Conservation (phyloP, 1,284 basidiomycete species). For the Moesziomyces parantarcticus region DNA sequence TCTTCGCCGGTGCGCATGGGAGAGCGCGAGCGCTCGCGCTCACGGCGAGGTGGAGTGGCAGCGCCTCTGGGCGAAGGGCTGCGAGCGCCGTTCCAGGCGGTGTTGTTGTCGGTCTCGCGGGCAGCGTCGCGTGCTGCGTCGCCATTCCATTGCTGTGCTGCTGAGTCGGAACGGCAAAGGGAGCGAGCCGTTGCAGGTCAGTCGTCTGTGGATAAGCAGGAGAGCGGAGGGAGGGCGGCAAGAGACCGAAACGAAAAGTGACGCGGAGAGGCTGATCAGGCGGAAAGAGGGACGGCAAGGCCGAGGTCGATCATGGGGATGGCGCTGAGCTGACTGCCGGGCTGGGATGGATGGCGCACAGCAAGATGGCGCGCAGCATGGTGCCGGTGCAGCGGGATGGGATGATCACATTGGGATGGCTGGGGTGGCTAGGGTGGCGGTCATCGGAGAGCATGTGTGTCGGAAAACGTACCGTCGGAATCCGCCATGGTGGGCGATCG, state of each 20-base stretch:
- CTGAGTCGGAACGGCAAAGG: conserved; percentile 34
- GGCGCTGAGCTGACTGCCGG: background rate
- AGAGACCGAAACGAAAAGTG: conserved; percentile 2
- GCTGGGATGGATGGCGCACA: too few species aligned
- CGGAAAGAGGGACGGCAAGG: background rate
- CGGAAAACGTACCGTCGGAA: conserved; percentile 58
- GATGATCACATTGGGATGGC: conserved; percentile 11
- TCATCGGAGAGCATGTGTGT: conserved; percentile 16
- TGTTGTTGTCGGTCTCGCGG: conserved; percentile 51
- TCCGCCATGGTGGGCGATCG: conserved; percentile 53
- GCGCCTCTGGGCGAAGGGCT: conserved; percentile 52
- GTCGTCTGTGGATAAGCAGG: conserved; percentile 17
- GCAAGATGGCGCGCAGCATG: too few species aligned
- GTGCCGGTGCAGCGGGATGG: conserved; percentile 1
- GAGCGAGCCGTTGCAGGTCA: conserved; percentile 25
- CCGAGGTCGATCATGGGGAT: background rate
- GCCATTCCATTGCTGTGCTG: conserved; percentile 55
- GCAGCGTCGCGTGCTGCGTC: conserved; percentile 55
- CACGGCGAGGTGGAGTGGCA: conserved; percentile 51
- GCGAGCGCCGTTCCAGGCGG: conserved; percentile 39
- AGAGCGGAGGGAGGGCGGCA: conserved; percentile 5
- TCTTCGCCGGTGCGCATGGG: conserved; percentile 34
- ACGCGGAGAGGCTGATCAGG: conserved; percentile 3
- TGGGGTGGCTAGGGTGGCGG: conserved; percentile 1
- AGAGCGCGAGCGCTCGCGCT: conserved; percentile 49